Evolutionary conservation across 495 filamentous ascomycete species (phyloP), one percentile per base, ranked within the genome.

Genomic region (Penicillium silybi): DNA sequence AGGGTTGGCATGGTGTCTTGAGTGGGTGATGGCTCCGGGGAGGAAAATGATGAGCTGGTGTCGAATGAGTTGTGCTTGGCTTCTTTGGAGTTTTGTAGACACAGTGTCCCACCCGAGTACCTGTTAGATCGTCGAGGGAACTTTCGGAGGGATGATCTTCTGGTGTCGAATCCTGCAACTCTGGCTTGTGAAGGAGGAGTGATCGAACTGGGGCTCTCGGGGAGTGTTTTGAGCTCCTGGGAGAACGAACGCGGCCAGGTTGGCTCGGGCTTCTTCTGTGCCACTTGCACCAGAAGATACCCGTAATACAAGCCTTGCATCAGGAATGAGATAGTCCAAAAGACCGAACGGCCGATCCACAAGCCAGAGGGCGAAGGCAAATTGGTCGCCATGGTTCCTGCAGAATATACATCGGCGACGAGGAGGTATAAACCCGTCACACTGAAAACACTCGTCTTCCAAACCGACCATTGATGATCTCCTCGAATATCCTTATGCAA

Each of bases 301-400:
- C 72, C 70, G 43, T 61, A 64, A 45, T 71, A 63, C 2, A 68
- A 38, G 7, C 68, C 69, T 45, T 74, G 68, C 1, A 47, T 49
- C 18, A 74, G 65, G 32, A 70, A 52, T 1, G 72, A 70, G 2
- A 70, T 37, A 2, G 66, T 58, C 67, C 66, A 72, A 40, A 72
- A 56, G 7, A 69, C 56, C 20, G 62, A 67, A 20, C 68, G 71
- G 25, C 63, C 39, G 34, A 70, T 58, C 19, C 63, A 54, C 13
- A 70, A 35, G 0, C 54, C 37, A 1, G 37, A 39, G 18, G 16
- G 37, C 16, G 27, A 54, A 61, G 29, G 9, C 29, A 65, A 53
- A 51, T 63, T 38, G 19, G 41, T 45, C 38, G 68, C 53, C 44
- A 71, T 66, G 15, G 57, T 58, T 16, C 66, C 69, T 6, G 71